phyloP scores from a whole-genome alignment of 495 filamentous ascomycete species.

The Amorphotheca resinae region DNA sequence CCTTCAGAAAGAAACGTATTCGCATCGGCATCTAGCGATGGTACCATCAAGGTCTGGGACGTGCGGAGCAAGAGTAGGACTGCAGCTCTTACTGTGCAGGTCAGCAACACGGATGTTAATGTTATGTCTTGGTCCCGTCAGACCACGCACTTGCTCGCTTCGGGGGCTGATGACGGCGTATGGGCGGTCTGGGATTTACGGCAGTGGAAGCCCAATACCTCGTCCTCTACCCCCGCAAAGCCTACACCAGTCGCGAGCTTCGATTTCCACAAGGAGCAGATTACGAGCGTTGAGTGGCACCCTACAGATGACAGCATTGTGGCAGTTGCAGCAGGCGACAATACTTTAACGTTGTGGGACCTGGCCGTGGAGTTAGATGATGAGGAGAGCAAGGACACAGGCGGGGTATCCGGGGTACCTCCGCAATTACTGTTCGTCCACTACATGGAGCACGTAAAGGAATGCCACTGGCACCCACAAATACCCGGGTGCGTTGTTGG shows the following conservation, averaged over 20 bases:
- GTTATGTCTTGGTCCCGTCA: constrained; percentile 88
- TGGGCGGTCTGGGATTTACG: constrained; percentile 96
- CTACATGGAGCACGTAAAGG: constrained; percentile 88
- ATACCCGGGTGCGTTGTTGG: constrained; percentile 86
- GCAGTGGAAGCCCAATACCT: constrained; percentile 67
- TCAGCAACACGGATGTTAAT: constrained; percentile 80
- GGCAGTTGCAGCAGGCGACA: constrained; percentile 83
- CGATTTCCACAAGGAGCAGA: constrained; percentile 87
- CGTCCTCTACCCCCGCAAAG: constrained; percentile 26
- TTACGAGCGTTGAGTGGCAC: constrained; percentile 96
- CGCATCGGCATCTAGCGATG: constrained; percentile 83
- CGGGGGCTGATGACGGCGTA: constrained; percentile 84
- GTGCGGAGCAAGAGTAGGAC: constrained; percentile 76
- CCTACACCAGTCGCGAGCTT: constrained; percentile 77
- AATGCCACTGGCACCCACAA: constrained; percentile 93
- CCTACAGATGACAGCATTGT: constrained; percentile 92
- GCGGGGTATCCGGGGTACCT: constrained; percentile 76
- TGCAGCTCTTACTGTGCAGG: constrained; percentile 71
- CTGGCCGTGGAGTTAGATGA: constrained; percentile 91
- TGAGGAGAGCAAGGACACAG: constrained; percentile 85
- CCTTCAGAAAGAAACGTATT: constrained; percentile 87
- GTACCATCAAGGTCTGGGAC: constrained; percentile 92
- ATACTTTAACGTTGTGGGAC: constrained; percentile 94
- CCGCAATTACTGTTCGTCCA: constrained; percentile 94
- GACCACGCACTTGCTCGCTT: constrained; percentile 78